Base-by-base conservation (phyloP, 169 alveolate genomes). In the Plasmodium falciparum region DNA sequence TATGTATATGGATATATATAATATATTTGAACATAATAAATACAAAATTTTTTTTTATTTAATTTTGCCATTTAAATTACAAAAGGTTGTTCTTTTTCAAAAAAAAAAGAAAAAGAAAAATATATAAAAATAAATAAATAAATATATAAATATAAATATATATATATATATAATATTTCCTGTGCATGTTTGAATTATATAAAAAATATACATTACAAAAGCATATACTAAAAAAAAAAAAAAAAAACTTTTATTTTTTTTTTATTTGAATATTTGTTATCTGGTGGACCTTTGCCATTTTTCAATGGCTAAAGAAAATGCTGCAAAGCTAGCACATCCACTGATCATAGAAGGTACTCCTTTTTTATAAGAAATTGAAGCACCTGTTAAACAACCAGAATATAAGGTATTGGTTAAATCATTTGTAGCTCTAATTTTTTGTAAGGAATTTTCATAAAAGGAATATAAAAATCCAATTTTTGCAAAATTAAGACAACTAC, bases 311-410 rank as follows among this genome's bases (percentile, higher is more conserved):
- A 74, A 93, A 22, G 95, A 91, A 86, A 93, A 93, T 58, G 95
- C 95, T n/a, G 93, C 95, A 85, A 93, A 93, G 4, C 95, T 93
- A 17, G 93, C 90, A 73, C 95, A 89, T 58, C 95, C 94, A 9
- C 85, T 88, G 29, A 89, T 59, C 91, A 89, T 89, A 15, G 94
- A 93, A 58, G 93, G 89, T 15, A 92, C 76, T 50, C 95, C 95
- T 75, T 94, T 94, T 88, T 65, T 88, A 78, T 89, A 80, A 29
- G 96, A 91, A 47, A 93, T 88, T 17, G 91, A 69, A 58, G 96
- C 96, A 39, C 96, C 96, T 24, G 96, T 88, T 75, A 93, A 26
- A 74, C 96, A 93, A 20, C 96, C 96, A 9, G 95, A 93, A 73
- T 93, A 93, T 85, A 93, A 56, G 13, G 95, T 93, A 70, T 91